Percentiles rank a stretch among this genome's conserved stretches.
These are phyloP conservation scores for Limnanthes douglasii DNA, from an alignment of 345 rosid species.

Conservation along the genomic window DNA sequence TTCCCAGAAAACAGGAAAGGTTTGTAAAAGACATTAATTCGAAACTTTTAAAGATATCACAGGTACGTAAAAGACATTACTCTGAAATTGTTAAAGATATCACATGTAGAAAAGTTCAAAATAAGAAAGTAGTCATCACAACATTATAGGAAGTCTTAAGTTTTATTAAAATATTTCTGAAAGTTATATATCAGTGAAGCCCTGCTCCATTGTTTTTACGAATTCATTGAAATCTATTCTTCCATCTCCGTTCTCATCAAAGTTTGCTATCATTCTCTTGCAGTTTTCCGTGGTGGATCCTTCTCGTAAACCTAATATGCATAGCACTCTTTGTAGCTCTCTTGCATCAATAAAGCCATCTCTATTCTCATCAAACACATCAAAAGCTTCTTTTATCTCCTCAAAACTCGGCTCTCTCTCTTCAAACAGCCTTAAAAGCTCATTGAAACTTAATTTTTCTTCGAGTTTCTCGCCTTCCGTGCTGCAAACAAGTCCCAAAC, in stretches of 20 bases:
- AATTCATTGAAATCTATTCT: constrained; percentile 61
- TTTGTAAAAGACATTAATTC: too few relatives aligned
- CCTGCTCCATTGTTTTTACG: constrained; percentile 52
- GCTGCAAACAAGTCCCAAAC: constrained; percentile 30
- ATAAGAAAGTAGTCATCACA: too few relatives aligned
- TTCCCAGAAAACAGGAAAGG: too few relatives aligned
- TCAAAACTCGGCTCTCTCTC: constrained; percentile 71
- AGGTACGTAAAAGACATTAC: too few relatives aligned
- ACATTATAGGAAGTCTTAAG: too few relatives aligned
- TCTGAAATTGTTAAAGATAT: too few relatives aligned
- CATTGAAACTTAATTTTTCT: constrained; percentile 17
- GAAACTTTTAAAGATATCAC: too few relatives aligned
- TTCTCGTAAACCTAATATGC: constrained; percentile 32
- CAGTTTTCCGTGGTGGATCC: constrained; percentile 34
- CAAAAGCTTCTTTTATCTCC: constrained; percentile 64
- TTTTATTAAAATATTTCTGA: background rate
- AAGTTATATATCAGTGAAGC: constrained; percentile 18
- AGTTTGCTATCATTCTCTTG: constrained; percentile 43
- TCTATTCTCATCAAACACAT: constrained; percentile 63
- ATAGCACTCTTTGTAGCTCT: constrained; percentile 60
- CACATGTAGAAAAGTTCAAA: too few relatives aligned
- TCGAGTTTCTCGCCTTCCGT: constrained; percentile 24
- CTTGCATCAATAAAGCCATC: constrained; percentile 62
- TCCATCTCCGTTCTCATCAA: constrained; percentile 43
- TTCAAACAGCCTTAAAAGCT: constrained; percentile 40